A percentile compares a stretch with the other conserved stretches of the same genome.
These are phyloP conservation scores for Tetrahymena elliotti DNA, from an alignment of 73 alveolate species.

Conservation along the genomic window DNA sequence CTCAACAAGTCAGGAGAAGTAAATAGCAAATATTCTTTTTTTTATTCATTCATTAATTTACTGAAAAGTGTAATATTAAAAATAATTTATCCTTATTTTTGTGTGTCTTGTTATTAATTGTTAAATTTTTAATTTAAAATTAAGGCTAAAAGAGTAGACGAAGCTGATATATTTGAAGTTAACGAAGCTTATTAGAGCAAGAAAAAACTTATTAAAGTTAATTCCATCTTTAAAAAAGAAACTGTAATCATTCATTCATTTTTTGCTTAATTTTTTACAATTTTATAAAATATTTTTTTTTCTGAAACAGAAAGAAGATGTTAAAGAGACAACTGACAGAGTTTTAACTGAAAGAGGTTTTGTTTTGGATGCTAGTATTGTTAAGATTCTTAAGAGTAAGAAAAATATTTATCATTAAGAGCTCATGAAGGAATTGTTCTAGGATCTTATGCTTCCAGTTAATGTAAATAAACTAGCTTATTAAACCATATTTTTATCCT, in stretches of 20 bases:
- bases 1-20: background rate
- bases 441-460: slow-evolving; percentile 56
- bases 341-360: background rate
- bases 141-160: background rate
- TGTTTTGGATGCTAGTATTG: slow-evolving; percentile 66
- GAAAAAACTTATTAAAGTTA: background rate
- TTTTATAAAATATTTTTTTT: background rate
- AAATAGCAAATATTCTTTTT: too few species aligned
- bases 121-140: too few species aligned
- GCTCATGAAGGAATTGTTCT: slow-evolving; percentile 41
- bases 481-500: background rate
- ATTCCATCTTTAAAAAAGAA: background rate
- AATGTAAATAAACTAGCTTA: background rate
- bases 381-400: slow-evolving; percentile 56
- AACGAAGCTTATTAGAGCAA: background rate
- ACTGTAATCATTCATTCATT: background rate
- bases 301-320: background rate
- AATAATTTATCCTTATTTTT: too few species aligned
- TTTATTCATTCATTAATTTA: background rate
- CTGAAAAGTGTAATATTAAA: background rate
- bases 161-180: background rate
- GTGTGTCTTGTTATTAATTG: background rate
- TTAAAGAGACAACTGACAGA: background rate
- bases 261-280: background rate
- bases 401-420: slow-evolving; percentile 44